phyloP scores from a whole-genome alignment of 805 yeast genomes.

The Yarrowia bubula region DNA sequence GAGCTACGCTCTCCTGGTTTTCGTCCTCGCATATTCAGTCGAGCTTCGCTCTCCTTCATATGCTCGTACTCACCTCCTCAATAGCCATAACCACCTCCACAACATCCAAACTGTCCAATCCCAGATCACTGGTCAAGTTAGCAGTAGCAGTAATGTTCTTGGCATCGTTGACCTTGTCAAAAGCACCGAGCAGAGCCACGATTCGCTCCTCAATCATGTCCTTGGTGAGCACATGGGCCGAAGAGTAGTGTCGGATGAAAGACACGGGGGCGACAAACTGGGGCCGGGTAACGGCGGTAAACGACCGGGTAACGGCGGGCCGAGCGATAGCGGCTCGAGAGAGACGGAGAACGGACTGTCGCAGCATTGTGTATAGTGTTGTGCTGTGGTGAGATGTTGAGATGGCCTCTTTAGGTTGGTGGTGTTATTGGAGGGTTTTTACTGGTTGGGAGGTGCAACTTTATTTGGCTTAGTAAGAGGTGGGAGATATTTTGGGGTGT shows the following conservation, averaged over 20 bases:
- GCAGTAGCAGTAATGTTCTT: conserved; percentile 34
- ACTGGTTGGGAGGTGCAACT: conserved; percentile 22
- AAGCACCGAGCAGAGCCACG: conserved; percentile 66
- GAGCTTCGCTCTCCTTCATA: too few relatives aligned
- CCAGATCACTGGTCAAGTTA: conserved; percentile 55
- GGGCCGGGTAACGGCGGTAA: conserved; percentile 9
- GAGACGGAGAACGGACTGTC: conserved; percentile 26
- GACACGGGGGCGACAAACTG: conserved; percentile 20
- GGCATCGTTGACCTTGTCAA: conserved; percentile 58
- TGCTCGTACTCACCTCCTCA: conserved; percentile 79
- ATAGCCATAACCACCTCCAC: conserved; percentile 95
- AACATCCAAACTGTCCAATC: conserved; percentile 90
- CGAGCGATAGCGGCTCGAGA: conserved; percentile 25
- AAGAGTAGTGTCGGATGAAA: conserved; percentile 22
- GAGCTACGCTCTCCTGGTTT: too few relatives aligned
- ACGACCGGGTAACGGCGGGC: conserved; percentile 17
- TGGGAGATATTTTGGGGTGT: neutral
- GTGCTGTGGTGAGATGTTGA: neutral
- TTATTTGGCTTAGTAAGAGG: neutral
- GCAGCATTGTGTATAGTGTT: neutral
- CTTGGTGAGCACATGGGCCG: conserved; percentile 46
- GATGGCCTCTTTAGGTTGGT: neutral
- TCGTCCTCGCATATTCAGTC: too few relatives aligned
- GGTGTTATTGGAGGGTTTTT: neutral
- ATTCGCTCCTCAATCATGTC: conserved; percentile 83